Evolutionary conservation across 352 stramenopile species (phyloP), one percentile per base, ranked within the genome.

Genomic region (Phytophthora kernoviae): DNA sequence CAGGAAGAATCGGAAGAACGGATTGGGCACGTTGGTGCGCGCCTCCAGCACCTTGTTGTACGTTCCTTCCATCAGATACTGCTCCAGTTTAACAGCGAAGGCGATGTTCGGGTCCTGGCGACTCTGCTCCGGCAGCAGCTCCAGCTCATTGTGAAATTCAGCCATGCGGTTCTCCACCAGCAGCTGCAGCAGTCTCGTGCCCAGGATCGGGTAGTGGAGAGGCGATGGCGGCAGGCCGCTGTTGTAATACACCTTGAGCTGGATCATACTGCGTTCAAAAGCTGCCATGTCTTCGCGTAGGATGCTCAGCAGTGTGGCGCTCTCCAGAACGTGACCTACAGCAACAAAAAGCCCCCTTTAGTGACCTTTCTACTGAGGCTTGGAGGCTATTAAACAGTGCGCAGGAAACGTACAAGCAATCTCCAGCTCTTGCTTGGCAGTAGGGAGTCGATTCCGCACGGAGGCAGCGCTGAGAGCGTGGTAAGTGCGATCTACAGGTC

Each of bases 1-100:
- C 37, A 99, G 84, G 73, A 98, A 98, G 68, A 98, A 98, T 68
- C 84, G 82, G 79, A 98, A 98, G 54, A 90, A 90, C 49, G 88
- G 87, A 66, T 97, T 87, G 7, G 96, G 96, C 56, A 98, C 84
- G 60, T 92, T 82, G n/a, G 83, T 70, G 34, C 77, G 87, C 11
- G 91, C 80, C 58, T 95, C 82, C 15, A 98, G 81, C 52, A 91
- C 88, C 76, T 97, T 96, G 73, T 97, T 95, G 82, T 97, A 97
- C 54, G 85, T 96, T 14, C 91, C 91, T 49, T 97, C 91, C 89
- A 97, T 97, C 37, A 97, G 65, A 64, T 95, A 94, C 69, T 97
- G 90, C 76, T 97, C 91, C 55, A 97, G 65, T 58, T 94, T 85
- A 54, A 97, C 90, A 7, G 79, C 85, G 50, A 97, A 97, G 37